Conservation (phyloP, 345 rosid species). For the Rhizophora apiculata region DNA sequence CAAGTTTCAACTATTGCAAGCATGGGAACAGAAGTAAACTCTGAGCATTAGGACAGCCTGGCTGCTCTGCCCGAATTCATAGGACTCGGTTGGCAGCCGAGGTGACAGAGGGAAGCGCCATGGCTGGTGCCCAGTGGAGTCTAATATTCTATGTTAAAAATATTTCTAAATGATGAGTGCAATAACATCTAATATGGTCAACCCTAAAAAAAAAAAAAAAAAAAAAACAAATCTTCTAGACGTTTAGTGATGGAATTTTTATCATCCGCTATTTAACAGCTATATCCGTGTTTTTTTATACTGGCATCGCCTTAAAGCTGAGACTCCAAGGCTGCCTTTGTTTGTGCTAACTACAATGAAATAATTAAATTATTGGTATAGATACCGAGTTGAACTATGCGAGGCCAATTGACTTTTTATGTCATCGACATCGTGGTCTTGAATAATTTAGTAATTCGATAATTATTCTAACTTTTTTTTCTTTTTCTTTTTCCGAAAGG, state of each 20-base stretch:
- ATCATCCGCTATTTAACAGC: background rate
- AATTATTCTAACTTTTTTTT: no score
- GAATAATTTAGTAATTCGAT: no score
- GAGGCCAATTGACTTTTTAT: no score
- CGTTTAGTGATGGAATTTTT: background rate
- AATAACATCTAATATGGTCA: background rate
- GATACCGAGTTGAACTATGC: no score
- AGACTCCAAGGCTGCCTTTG: no score
- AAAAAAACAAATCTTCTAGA: background rate
- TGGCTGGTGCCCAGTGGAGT: background rate
- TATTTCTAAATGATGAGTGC: background rate
- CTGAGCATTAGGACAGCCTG: constrained; percentile 20
- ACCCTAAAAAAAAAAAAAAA: background rate
- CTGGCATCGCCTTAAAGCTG: no score
- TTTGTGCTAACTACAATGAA: no score
- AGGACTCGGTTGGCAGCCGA: constrained; percentile 15
- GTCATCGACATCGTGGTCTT: no score
- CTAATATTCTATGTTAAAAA: background rate
- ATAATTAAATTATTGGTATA: no score
- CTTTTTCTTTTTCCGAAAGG: no score
- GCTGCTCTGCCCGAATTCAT: constrained; percentile 7
- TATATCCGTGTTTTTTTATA: no score
- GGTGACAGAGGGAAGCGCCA: constrained; percentile 11
- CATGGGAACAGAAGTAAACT: constrained; percentile 16
- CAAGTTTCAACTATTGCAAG: constrained; percentile 1